Evolutionary conservation across 179 eudicot species (phyloP).

Genomic region (Corrigiola litoralis): DNA sequence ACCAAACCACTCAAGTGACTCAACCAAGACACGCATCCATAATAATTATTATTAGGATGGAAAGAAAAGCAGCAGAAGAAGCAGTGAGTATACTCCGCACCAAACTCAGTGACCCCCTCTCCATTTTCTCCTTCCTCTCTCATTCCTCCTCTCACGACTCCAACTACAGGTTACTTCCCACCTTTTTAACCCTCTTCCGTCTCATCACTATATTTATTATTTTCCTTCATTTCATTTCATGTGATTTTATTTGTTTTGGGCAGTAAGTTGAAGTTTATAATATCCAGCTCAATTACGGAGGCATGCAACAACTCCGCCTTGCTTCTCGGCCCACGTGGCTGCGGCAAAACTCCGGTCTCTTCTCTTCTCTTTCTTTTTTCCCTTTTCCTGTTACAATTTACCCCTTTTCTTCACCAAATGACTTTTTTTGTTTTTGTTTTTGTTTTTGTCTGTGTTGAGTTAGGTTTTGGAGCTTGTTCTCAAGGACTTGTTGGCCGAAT

Average conservation of each 20-base stretch:
- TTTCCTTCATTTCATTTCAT: not conserved
- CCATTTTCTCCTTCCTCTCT: conserved; percentile 44
- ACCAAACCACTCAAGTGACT: too few relatives aligned
- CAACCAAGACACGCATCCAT: too few relatives aligned
- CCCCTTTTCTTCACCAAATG: too few relatives aligned
- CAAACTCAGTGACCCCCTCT: conserved; percentile 59
- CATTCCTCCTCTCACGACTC: conserved; percentile 54
- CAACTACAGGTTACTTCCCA: conserved; percentile 59
- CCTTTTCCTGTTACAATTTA: not conserved
- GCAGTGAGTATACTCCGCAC: conserved; percentile 51
- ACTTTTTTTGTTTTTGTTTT: not conserved
- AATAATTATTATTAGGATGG: conserved; percentile 6
- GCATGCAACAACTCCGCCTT: conserved; percentile 87
- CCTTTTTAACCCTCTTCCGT: not conserved
- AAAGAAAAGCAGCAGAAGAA: conserved; percentile 35
- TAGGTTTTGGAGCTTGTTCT: conserved; percentile 90
- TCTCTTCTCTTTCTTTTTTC: not conserved
- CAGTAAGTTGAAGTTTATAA: conserved; percentile 84
- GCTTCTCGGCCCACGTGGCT: conserved; percentile 98
- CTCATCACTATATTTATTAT: not conserved
- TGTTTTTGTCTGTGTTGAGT: not conserved
- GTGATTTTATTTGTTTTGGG: not conserved
- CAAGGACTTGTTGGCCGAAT: conserved; percentile 59
- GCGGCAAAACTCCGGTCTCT: conserved; percentile 67
- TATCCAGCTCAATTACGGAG: conserved; percentile 77